These are phyloP conservation scores for Colletotrichum liaoningense DNA, from an alignment of 2,329 filamentous ascomycete species.

Conservation along the genomic window DNA sequence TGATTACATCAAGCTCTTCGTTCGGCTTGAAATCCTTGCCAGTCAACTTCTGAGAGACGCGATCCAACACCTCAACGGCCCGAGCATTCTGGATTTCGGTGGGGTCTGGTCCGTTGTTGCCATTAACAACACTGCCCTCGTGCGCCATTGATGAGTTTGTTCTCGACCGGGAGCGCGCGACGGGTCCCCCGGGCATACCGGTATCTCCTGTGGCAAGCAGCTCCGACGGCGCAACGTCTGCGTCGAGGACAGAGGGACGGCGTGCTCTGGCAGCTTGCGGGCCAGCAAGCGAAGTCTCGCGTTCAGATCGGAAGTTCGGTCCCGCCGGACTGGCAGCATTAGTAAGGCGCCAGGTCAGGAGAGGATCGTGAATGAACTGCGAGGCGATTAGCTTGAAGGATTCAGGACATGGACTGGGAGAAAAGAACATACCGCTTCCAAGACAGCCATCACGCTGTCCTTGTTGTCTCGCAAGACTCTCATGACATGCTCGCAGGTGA, in stretches of 20 bases:
- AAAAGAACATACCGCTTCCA: conserved; percentile 84
- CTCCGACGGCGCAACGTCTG: conserved; percentile 68
- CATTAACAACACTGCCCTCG: conserved; percentile 51
- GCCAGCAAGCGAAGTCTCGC: conserved; percentile 64
- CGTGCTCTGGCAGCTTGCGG: conserved; percentile 64
- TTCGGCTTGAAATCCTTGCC: conserved; percentile 90
- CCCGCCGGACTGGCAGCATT: conserved; percentile 72
- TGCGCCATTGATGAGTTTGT: conserved; percentile 67
- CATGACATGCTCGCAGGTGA: conserved; percentile 99
- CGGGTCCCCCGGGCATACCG: conserved; percentile 57
- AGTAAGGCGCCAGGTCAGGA: conserved; percentile 94
- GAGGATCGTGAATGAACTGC: conserved; percentile 98
- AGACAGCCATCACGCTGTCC: conserved; percentile 96
- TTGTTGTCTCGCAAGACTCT: conserved; percentile 96
- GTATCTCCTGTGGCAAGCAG: conserved; percentile 58
- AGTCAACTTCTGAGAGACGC: conserved; percentile 95
- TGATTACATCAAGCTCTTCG: conserved; percentile 85
- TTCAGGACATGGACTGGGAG: conserved; percentile 1
- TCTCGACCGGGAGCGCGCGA: conserved; percentile 63
- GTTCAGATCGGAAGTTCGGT: conserved; percentile 74
- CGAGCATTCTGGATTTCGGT: conserved; percentile 91
- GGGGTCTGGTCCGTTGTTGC: conserved; percentile 52
- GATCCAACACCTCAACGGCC: conserved; percentile 88
- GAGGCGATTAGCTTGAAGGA: conserved; percentile 37
- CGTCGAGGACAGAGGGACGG: conserved; percentile 77